Percentiles rank a stretch among this genome's conserved stretches.
Conservation (phyloP, 768 basidiomycete species). For the Suillus fuscotomentosus region DNA sequence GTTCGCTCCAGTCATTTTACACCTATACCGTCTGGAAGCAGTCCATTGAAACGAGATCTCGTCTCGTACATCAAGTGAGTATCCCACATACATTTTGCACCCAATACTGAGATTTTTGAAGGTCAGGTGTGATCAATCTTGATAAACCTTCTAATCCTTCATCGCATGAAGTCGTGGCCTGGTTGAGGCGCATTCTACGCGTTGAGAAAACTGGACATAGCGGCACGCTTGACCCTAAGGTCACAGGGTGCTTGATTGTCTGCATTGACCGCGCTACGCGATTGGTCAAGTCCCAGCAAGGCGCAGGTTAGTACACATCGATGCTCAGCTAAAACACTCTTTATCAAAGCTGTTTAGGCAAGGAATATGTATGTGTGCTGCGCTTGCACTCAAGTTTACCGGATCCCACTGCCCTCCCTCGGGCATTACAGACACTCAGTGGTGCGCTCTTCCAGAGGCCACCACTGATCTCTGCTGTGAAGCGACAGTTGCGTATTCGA, state of each 20-base stretch:
- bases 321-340: neutral
- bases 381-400: conserved; percentile 84
- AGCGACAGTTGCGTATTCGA: conserved; percentile 94
- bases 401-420: conserved; percentile 82
- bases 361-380: conserved; percentile 97
- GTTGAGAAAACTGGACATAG: conserved; percentile 99
- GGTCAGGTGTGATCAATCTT: conserved; percentile 97
- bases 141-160: conserved; percentile 99
- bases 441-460: conserved; percentile 99
- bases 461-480: conserved; percentile 97
- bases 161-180: conserved; percentile 98
- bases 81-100: neutral
- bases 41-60: conserved; percentile 94
- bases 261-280: conserved; percentile 99
- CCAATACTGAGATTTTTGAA: conserved; percentile 29
- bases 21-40: conserved; percentile 91
- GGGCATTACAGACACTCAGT: conserved; percentile 94
- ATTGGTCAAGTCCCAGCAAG: conserved; percentile 97
- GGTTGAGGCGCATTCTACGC: conserved; percentile 94
- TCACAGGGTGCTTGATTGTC: conserved; percentile 97
- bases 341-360: conserved; percentile 49
- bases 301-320: conserved; percentile 67
- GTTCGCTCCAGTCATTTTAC: conserved; percentile 97
- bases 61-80: conserved; percentile 83
- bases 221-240: conserved; percentile 98